Evolutionary conservation across 164 flowering plant genomes (phyloP), one percentile per base, ranked within the genome.

Genomic region (Macadamia integrifolia): DNA sequence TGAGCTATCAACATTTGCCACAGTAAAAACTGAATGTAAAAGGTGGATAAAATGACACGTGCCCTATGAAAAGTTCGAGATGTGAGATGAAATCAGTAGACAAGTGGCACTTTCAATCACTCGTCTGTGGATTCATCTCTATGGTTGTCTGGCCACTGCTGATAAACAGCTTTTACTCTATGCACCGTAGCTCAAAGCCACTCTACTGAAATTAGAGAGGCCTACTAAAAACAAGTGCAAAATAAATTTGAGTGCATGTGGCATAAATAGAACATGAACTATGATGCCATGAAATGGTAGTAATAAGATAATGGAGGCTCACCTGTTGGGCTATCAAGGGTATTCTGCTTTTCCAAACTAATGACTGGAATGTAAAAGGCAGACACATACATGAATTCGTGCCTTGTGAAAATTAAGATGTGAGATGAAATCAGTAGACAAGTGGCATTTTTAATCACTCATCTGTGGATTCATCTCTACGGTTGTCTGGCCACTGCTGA

Each of bases 61-160:
- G 23, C 23, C 23, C 23, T 23, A 23, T 23, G 23, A 23, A 23
- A 23, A 23, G 23, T 23, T 23, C 11, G 30, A 52, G 49, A 65
- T 65, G 11, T 65, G 60, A 66, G 48, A 66, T 66, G 68, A 35
- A 66, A 35, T 55, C 31, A 66, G 68, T 66, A 66, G 68, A 35
- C 6, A 40, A 68, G 31, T 48, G 58, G 71, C 50, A 68, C 10
- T 31, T 14, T 31, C 4, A 61, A 28, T 65, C 49, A 61, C 12
- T 50, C 42, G 61, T 23, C 71, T 50, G 71, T 69, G 71, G 71
- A 61, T 69, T 60, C 71, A 61, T 61, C 65, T 52, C 66, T 61
- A 49, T 30, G 60, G 71, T 69, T 69, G 71, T 69, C 71, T 69
- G 71, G 65, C 71, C 60, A 50, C 71, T 69, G 66, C 71, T 57